Evolutionary conservation across 306 rosid genomes (phyloP).

Genomic region (Dryas octopetala): DNA sequence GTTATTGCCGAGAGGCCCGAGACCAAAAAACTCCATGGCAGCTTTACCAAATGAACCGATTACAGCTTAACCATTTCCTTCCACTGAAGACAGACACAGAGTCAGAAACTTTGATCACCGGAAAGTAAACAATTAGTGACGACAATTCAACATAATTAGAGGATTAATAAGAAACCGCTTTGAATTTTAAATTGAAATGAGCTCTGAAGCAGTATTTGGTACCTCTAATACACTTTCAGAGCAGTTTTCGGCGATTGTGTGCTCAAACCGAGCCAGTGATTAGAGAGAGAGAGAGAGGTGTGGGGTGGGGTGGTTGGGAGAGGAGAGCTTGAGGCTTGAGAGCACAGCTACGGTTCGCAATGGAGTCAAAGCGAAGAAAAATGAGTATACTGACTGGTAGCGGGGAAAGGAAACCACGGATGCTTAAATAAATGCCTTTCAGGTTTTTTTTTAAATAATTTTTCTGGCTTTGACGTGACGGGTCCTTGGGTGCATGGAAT

Average conservation of each 20-base stretch:
- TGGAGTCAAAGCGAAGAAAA: slow-evolving; percentile 26
- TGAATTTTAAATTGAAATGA: background rate
- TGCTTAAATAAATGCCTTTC: background rate
- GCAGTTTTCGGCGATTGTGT: background rate
- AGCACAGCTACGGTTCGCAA: background rate
- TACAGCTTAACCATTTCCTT: slow-evolving; percentile 17
- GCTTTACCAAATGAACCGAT: slow-evolving; percentile 10
- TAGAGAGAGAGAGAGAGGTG: background rate
- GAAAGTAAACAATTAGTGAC: background rate
- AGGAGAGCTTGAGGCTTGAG: background rate
- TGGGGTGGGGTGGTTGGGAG: background rate
- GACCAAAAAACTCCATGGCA: slow-evolving; percentile 32
- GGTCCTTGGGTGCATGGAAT: slow-evolving; percentile 2
- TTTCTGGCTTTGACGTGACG: background rate
- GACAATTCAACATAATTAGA: background rate
- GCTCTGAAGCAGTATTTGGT: background rate
- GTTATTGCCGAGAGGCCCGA: slow-evolving; percentile 3
- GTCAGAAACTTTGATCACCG: background rate
- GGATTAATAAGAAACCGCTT: background rate
- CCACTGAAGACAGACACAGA: background rate
- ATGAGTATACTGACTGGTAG: background rate
- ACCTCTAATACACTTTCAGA: background rate
- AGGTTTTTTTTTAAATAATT: background rate
- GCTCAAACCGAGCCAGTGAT: background rate
- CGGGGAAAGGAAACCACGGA: slow-evolving; percentile 10